Percentiles rank a stretch among this genome's conserved stretches.
phyloP scores from a whole-genome alignment of 2,329 filamentous ascomycete species.

The Fusarium robinianum region DNA sequence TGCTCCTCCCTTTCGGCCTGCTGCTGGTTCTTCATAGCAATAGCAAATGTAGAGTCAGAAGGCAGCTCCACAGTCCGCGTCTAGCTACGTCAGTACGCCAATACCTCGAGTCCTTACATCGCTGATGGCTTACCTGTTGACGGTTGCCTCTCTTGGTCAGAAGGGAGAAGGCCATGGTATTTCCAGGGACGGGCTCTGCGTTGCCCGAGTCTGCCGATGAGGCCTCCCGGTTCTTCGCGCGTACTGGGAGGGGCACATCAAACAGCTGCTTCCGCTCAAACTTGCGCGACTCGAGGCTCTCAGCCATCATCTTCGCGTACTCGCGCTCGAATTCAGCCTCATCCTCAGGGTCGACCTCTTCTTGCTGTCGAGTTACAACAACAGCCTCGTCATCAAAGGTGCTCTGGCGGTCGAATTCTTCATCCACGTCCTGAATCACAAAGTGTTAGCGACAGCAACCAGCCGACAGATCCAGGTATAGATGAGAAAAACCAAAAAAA shows the following conservation, averaged over 20 bases:
- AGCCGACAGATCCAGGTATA: no score
- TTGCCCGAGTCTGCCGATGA: constrained; percentile 39
- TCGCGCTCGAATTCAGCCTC: constrained; percentile 98
- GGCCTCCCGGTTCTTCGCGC: constrained; percentile 67
- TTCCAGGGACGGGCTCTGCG: constrained; percentile 31
- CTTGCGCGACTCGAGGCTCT: constrained; percentile 93
- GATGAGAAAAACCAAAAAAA: no score
- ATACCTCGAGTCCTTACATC: neutral
- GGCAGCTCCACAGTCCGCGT: constrained; percentile 89
- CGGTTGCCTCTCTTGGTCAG: constrained; percentile 96
- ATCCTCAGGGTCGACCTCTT: constrained; percentile 87
- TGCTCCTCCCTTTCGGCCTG: constrained; percentile 95
- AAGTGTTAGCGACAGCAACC: no score
- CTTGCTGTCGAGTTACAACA: constrained; percentile 87
- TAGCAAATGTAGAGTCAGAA: constrained; percentile 89
- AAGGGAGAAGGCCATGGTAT: constrained; percentile 94
- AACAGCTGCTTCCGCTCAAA: constrained; percentile 94
- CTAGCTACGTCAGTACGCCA: constrained; percentile 48
- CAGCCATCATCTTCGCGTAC: constrained; percentile 97
- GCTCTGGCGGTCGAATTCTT: constrained; percentile 57
- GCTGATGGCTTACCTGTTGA: constrained; percentile 73
- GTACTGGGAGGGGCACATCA: constrained; percentile 96
- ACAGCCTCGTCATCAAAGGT: constrained; percentile 86
- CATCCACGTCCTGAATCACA: constrained; percentile 51
- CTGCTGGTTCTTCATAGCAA: constrained; percentile 95